A percentile compares a stretch with the other conserved stretches of the same genome.
Evolutionary conservation across 495 filamentous ascomycete species (phyloP).

Genomic region (Umbilicaria muhlenbergii): DNA sequence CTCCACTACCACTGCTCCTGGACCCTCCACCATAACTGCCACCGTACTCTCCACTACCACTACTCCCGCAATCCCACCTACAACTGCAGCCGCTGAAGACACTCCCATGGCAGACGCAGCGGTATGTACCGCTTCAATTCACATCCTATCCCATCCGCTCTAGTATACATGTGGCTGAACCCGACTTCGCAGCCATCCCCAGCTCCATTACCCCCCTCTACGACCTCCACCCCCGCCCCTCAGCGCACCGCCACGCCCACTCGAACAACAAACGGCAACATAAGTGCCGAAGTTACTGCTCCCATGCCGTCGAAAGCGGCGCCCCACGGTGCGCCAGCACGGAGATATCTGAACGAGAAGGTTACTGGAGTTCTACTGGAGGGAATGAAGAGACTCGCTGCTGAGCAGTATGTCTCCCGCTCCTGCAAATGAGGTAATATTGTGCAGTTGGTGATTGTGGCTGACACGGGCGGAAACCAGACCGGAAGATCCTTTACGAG

Average conservation of each 20-base stretch:
- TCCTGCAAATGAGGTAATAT: background rate
- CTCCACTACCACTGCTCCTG: background rate
- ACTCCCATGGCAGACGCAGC: slow-evolving; percentile 8
- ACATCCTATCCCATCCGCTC: slow-evolving; percentile 1
- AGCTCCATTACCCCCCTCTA: slow-evolving; percentile 22
- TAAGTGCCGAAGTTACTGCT: slow-evolving; percentile 14
- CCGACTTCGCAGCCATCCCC: slow-evolving; percentile 5
- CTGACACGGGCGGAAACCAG: slow-evolving; percentile 10
- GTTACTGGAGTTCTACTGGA: slow-evolving; percentile 74
- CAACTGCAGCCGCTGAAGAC: background rate
- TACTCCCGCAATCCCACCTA: background rate
- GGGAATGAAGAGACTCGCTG: slow-evolving; percentile 79
- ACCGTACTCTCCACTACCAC: too few relatives aligned
- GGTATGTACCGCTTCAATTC: slow-evolving; percentile 10
- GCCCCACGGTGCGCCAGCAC: slow-evolving; percentile 67
- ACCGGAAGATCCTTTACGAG: slow-evolving; percentile 73
- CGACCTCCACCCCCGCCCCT: slow-evolving; percentile 19
- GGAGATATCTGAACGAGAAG: slow-evolving; percentile 80
- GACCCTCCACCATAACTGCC: too few relatives aligned
- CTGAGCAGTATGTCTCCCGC: slow-evolving; percentile 52
- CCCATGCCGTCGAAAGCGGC: slow-evolving; percentile 19
- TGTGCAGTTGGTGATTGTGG: background rate
- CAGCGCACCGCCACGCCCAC: slow-evolving; percentile 26
- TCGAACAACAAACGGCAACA: slow-evolving; percentile 33
- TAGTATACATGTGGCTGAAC: slow-evolving; percentile 12